Base-by-base conservation (phyloP, 805 yeast species). In the Scheffersomyces ergatensis region DNA sequence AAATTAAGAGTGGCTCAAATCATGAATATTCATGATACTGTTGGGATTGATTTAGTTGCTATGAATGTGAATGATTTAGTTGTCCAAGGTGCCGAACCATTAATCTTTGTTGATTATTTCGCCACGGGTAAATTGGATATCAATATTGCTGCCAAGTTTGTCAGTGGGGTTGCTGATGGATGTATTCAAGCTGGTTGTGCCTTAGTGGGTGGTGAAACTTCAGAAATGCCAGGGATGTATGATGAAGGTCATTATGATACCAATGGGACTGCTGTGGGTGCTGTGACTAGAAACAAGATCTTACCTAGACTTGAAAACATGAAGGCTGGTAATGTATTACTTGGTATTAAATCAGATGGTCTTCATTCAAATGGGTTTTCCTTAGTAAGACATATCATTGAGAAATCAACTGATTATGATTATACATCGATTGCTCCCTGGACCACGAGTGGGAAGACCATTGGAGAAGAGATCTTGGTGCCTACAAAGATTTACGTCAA, bases 181-280 rank as follows among this genome's bases (percentile, higher is more conserved):
- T 93, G 99, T 73, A 82, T 83, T 49, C 79, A 81, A 50, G 86
- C 98, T 25, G 97, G 96, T 9, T 92, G 99, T 76, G 99, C 99
- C 5, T 75, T 93, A 43, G 97, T 93, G 39, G 99, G 99, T 42
- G 99, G 99, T 50, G 99, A 93, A 68, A 93, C 99, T 29, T 85
- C 96, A 40, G 99, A 93, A 74, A 93, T 93, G 99, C 99, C 99
- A 20, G 99, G 99, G 50, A 88, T 93, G 86, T 93, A 93, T 58
- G 86, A 83, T 44, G 89, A 82, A 42, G 95, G 95, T 25, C 98
- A 93, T 67, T 93, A 93, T 60, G 99, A 93, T 65, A 90, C 97
- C 45, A 93, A 92, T 58, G 99, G 99, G 65, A 95, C 99, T 27
- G 95, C 97, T 39, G 90, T 93, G 33, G 99, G 99, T 57, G 99